Conservation (phyloP, 148 eudicot species). For the Persicaria tinctoria region DNA sequence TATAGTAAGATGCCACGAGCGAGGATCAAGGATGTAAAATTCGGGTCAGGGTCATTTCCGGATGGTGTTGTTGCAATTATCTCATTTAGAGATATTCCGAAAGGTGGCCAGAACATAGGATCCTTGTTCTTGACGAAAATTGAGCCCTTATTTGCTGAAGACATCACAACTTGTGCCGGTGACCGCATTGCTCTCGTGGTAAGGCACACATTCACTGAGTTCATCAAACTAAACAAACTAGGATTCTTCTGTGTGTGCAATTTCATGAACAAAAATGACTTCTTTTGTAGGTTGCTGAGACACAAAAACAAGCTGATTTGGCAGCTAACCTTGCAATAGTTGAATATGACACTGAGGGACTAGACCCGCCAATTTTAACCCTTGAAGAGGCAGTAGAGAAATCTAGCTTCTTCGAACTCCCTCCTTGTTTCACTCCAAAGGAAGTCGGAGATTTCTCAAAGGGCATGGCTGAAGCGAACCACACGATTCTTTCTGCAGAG, state of each 20-base stretch:
- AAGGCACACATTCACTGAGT: constrained; percentile 9
- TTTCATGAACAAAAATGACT: neutral
- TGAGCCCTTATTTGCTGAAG: constrained; percentile 75
- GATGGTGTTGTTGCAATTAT: constrained; percentile 44
- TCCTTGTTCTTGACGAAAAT: constrained; percentile 35
- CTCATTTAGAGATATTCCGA: constrained; percentile 65
- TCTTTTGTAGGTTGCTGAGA: constrained; percentile 61
- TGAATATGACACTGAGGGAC: constrained; percentile 52
- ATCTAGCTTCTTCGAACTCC: constrained; percentile 70
- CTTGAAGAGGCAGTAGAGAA: constrained; percentile 86
- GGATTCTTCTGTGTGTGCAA: neutral
- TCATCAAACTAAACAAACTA: neutral
- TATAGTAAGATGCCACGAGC: constrained; percentile 82
- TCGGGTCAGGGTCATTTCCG: constrained; percentile 35
- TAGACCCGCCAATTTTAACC: constrained; percentile 75
- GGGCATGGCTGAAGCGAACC: constrained; percentile 92
- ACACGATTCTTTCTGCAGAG: constrained; percentile 76
- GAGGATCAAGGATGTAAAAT: constrained; percentile 42
- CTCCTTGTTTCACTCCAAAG: constrained; percentile 45
- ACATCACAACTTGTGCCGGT: constrained; percentile 61
- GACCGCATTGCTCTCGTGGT: constrained; percentile 86
- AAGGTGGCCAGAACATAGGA: constrained; percentile 65
- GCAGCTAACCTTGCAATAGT: constrained; percentile 59
- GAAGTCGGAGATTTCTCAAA: constrained; percentile 66
- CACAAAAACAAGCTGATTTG: constrained; percentile 67